phyloP scores from a whole-genome alignment of 208 protist genomes.

The Kentomonas sorsogonicus region DNA sequence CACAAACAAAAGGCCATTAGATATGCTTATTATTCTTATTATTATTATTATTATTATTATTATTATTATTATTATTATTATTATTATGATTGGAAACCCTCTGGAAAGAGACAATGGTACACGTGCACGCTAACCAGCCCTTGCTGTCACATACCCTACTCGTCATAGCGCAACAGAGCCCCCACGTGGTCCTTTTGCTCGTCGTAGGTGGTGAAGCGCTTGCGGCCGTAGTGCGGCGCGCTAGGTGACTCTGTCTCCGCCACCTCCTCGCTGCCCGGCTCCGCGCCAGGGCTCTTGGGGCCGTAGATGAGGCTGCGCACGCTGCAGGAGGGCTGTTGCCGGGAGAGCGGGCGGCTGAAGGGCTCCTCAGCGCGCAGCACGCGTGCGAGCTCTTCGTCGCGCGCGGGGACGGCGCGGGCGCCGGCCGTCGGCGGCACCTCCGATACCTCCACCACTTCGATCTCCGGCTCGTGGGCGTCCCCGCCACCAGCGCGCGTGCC shows the following conservation, averaged over 20 bases:
- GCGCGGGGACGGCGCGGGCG: not conserved
- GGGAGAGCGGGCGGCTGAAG: slow-evolving; percentile 55
- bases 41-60: no score
- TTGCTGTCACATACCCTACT: no score
- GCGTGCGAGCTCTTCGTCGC: slow-evolving; percentile 35
- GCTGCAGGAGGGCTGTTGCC: slow-evolving; percentile 40
- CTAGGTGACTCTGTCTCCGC: not conserved
- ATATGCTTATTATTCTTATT: no score
- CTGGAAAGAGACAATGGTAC: no score
- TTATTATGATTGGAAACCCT: no score
- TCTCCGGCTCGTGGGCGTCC: slow-evolving; percentile 3
- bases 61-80: no score
- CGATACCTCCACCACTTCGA: slow-evolving; percentile 15
- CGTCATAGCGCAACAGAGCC: slow-evolving; percentile 13
- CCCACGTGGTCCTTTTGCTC: slow-evolving; percentile 28
- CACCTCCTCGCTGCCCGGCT: not conserved
- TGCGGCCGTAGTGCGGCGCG: slow-evolving; percentile 30
- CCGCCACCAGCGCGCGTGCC: not conserved
- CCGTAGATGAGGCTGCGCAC: slow-evolving; percentile 71
- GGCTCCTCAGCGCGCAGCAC: slow-evolving; percentile 53
- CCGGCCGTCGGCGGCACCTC: slow-evolving; percentile 4
- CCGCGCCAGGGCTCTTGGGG: not conserved
- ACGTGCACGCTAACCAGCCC: no score
- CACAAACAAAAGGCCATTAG: no score
- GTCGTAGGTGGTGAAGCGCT: slow-evolving; percentile 27